phyloP scores from a whole-genome alignment of 495 filamentous ascomycete genomes.

The Aspergillus mulundensis region DNA sequence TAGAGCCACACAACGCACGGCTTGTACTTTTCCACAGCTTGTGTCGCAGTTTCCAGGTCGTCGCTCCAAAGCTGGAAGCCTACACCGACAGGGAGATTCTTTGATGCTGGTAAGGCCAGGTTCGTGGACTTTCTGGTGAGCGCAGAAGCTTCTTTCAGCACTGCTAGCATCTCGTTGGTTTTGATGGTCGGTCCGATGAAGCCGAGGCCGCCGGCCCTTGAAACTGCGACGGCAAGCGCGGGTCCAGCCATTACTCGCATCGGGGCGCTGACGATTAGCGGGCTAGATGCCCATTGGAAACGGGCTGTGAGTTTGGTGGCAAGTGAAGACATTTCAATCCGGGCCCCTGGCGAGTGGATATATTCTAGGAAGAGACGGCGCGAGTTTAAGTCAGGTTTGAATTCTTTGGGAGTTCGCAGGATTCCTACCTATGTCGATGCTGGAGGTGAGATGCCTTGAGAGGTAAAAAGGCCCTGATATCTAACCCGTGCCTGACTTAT shows the following conservation, averaged over 20 bases:
- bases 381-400: too few species aligned
- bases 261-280: conserved; percentile 64
- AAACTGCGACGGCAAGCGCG: conserved; percentile 54
- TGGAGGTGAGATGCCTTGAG: too few species aligned
- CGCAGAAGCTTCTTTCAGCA: conserved; percentile 33
- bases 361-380: too few species aligned
- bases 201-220: conserved; percentile 63
- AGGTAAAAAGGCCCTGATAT: too few species aligned
- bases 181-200: conserved; percentile 41
- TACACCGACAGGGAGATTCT: conserved; percentile 54
- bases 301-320: conserved; percentile 13
- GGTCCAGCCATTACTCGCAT: conserved; percentile 68
- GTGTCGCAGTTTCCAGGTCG: conserved; percentile 39
- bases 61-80: conserved; percentile 60
- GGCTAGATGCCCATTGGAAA: conserved; percentile 62
- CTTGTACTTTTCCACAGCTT: conserved; percentile 39
- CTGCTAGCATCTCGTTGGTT: conserved; percentile 26
- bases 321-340: not conserved
- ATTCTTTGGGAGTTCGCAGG: too few species aligned
- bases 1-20: conserved; percentile 72
- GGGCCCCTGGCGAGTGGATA: too few species aligned
- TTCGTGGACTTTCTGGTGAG: not conserved
- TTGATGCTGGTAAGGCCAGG: conserved; percentile 15
- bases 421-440: too few species aligned
- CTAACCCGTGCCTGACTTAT: too few species aligned